Evolutionary conservation across 352 stramenopile genomes (phyloP).

Genomic region (Chrysophaeum taylorii): DNA sequence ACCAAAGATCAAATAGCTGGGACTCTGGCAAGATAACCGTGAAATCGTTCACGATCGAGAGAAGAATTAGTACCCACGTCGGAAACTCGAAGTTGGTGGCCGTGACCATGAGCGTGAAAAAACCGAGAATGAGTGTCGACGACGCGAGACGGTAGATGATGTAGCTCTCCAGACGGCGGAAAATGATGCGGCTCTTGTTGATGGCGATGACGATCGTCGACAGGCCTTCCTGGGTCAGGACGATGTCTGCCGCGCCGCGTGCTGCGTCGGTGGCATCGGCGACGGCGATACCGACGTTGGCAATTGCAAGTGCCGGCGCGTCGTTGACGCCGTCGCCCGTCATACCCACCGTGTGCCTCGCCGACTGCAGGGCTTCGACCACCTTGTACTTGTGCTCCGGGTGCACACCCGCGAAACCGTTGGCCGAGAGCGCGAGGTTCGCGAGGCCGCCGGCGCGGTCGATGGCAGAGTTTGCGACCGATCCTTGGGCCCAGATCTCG

Average conservation of each 20-base stretch:
- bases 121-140: conserved; percentile 66
- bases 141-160: conserved; percentile 67
- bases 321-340: conserved; percentile 90
- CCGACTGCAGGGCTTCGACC: conserved; percentile 26
- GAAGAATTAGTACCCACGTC: conserved; percentile 78
- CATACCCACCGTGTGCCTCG: conserved; percentile 48
- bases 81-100: conserved; percentile 69
- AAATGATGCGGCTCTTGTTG: conserved; percentile 77
- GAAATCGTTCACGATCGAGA: conserved; percentile 85
- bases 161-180: conserved; percentile 82
- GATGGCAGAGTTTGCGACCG: not conserved
- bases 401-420: conserved; percentile 77
- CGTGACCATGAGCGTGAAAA: conserved; percentile 78
- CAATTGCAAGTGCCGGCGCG: conserved; percentile 78
- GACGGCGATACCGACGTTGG: conserved; percentile 85
- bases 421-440: not conserved
- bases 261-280: conserved; percentile 45
- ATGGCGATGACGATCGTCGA: conserved; percentile 56
- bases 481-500: not conserved
- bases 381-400: conserved; percentile 46
- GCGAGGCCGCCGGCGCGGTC: too few relatives aligned
- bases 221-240: conserved; percentile 80
- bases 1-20: conserved; percentile 34
- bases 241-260: conserved; percentile 66
- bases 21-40: conserved; percentile 80